Base-by-base conservation (phyloP, 164 flowering plant species). In the Tinospora cordifolia region DNA sequence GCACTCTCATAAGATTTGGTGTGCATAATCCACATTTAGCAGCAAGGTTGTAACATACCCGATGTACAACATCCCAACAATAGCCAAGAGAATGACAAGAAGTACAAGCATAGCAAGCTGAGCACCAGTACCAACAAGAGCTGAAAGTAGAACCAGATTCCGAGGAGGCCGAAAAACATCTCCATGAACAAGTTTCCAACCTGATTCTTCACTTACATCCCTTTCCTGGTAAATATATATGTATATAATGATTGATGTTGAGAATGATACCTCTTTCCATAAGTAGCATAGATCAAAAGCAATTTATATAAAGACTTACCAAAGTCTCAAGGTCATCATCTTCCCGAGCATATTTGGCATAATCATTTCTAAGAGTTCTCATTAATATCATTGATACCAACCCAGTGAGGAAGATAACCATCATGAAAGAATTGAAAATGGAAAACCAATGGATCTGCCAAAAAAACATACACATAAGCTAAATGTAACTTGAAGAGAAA, bases 141-240 rank as follows among this genome's bases (percentile, higher is more conserved):
- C 99, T 54, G 99, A 90, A 63, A 86, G 88, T 25, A 94, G 22
- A 76, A 85, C 95, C 69, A 92, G 77, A 78, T 57, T 87, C 76
- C 85, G 87, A 34, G 98, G 86, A 78, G 97, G 80, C 68, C 99
- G 83, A 75, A 94, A 94, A 71, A 94, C 99, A 88, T 94, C 99
- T 27, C 99, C 99, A 80, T 94, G 99, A 63, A 94, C 97, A 83
- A 94, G 97, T 75, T 94, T 94, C 98, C 98, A 94, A 44, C 98
- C 98, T 76, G 98, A 92, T 81, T 94, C 98, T 79, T 94, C 98
- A 78, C 89, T 94, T 26, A 88, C 98, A 84, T 94, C 98, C 79
- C 98, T 86, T 78, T 94, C 98, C 98, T 94, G 85, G 51, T 63
- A 62, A 72, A 38, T 14, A 71, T 17, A 6, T 21, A 22, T 60